These are phyloP conservation scores for Primulina eburnea DNA, from an alignment of 257 asterid genomes.

Conservation along the genomic window DNA sequence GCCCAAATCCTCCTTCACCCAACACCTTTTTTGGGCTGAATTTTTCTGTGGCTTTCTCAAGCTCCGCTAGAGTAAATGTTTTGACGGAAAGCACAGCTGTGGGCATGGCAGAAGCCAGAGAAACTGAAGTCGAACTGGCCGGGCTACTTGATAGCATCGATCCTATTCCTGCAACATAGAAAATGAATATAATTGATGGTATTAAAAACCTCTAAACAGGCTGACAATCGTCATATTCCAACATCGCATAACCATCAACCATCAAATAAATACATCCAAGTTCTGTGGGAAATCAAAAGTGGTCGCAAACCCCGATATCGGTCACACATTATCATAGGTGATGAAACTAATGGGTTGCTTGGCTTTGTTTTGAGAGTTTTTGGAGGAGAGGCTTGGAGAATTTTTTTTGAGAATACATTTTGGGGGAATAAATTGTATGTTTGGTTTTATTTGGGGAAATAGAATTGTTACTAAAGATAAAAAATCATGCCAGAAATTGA, in stretches of 20 bases:
- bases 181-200: not conserved
- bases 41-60: constrained; percentile 89
- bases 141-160: constrained; percentile 81
- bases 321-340: not conserved
- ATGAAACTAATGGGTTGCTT: not conserved
- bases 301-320: not conserved
- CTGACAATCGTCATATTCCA: constrained; percentile 14
- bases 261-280: constrained; percentile 13
- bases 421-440: not conserved
- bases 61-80: constrained; percentile 77
- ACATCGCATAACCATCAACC: constrained; percentile 19
- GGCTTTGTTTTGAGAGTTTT: not conserved
- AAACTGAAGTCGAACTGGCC: constrained; percentile 74
- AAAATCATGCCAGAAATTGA: not conserved
- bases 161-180: constrained; percentile 57
- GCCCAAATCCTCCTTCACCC: constrained; percentile 99
- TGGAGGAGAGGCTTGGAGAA: not conserved
- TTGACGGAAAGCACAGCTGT: constrained; percentile 80
- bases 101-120: constrained; percentile 75
- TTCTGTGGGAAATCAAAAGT: constrained; percentile 5
- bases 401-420: no score
- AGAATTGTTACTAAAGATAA: no score
- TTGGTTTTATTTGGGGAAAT: no score
- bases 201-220: not conserved
- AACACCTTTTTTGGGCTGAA: constrained; percentile 67